Evolutionary conservation across 2,329 filamentous ascomycete species (phyloP).

Genomic region (Hirsutella rhossiliensis): DNA sequence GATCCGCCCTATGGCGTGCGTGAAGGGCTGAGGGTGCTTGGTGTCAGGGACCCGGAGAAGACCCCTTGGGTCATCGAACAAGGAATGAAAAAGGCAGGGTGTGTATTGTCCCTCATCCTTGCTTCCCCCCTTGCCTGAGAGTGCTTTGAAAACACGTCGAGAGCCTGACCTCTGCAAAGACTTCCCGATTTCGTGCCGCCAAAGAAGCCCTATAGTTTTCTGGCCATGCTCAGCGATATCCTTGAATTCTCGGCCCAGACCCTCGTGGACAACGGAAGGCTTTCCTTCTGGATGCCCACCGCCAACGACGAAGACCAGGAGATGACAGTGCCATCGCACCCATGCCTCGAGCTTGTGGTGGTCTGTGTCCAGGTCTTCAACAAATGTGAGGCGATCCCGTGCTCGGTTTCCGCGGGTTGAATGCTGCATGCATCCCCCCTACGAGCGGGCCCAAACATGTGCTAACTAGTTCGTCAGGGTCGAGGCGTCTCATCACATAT

Average conservation of each 20-base stretch:
- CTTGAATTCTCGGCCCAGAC: slow-evolving; percentile 67
- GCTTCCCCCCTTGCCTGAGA: neutral
- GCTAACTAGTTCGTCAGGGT: slow-evolving; percentile 46
- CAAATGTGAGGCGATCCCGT: slow-evolving; percentile 47
- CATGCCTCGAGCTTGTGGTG: slow-evolving; percentile 58
- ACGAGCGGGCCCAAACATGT: neutral
- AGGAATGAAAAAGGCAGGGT: slow-evolving; percentile 59
- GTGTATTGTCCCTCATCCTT: slow-evolving; percentile 16
- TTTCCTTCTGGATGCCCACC: slow-evolving; percentile 97
- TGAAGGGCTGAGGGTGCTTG: slow-evolving; percentile 82
- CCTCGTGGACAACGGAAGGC: slow-evolving; percentile 64
- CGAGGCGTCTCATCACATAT: slow-evolving; percentile 79
- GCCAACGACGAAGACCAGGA: slow-evolving; percentile 69
- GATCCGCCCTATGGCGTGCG: slow-evolving; percentile 94
- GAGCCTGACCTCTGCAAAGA: slow-evolving; percentile 17
- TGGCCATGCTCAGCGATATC: slow-evolving; percentile 82
- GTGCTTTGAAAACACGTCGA: neutral
- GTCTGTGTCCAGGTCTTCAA: slow-evolving; percentile 82
- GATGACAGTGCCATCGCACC: slow-evolving; percentile 65
- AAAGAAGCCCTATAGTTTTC: slow-evolving; percentile 85
- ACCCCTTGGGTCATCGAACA: slow-evolving; percentile 50
- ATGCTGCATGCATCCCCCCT: too few species aligned
- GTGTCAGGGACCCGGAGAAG: slow-evolving; percentile 55
- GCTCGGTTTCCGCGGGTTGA: too few species aligned
- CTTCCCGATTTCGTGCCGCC: slow-evolving; percentile 64